Evolutionary conservation across 2,329 filamentous ascomycete species (phyloP), one percentile per base, ranked within the genome.

Genomic region (Aspergillus unguis): DNA sequence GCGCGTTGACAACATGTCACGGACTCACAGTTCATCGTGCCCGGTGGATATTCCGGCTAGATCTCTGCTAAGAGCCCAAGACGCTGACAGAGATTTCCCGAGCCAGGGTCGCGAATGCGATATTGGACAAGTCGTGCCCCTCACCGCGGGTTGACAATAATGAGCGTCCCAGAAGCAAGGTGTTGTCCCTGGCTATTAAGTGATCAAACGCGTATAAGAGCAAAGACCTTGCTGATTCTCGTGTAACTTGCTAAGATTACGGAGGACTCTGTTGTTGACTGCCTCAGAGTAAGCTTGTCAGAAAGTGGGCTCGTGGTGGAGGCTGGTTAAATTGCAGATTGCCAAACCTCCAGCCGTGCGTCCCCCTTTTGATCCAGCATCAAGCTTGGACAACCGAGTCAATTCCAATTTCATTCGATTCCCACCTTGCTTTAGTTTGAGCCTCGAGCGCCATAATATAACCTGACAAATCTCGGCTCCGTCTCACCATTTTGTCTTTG

Each of bases 301-400:
- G n/a, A 28, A 25, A 29, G 32, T 46, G 44, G 44, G 29, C 35
- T 36, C 26, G 17, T 17, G 33, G 44, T 53, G 50, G 50, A 53
- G 44, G 50, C 43, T 32, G 43, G 52, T 50, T 47, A 48, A 54
- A 47, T 50, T 48, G 29, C n/a, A 36, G 4, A 28, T 27, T 47
- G 52, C 11, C 47, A 47, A 50, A 48, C 50, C 38, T 47, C 32
- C 25, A 43, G 28, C 46, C 35, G 37, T 38, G 40, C 28, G 36
- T 48, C 52, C 53, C 53, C 48, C 35, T 52, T 48, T 48, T 48
- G 42, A 23, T n/a, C 25, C 36, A 11, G 31, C 26, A 33, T 37
- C 41, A 44, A 43, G n/a, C 32, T 44, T 29, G 28, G 28, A 44
- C 17, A 28, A 45, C 27, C 33, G 25, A 11, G 11, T 44, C 26